Conservation (phyloP, 305 asterid species). For the Solanum hybrid region DNA sequence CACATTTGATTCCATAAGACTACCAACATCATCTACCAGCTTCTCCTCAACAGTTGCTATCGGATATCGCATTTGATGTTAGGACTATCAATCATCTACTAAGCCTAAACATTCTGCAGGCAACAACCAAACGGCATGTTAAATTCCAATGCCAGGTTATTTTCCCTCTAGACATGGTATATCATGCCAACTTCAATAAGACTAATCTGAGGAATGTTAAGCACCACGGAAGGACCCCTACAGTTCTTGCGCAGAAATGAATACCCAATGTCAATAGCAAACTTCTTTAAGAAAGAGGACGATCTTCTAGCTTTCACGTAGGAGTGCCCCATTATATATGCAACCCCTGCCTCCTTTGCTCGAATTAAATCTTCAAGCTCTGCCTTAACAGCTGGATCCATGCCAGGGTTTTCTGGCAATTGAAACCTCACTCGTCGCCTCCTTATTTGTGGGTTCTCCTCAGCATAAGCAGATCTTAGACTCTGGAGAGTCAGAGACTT, state of each 20-base stretch:
- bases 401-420: conserved; percentile 47
- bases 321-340: conserved; percentile 90
- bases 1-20: neutral
- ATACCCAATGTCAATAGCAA: conserved; percentile 74
- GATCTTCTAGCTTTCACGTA: conserved; percentile 79
- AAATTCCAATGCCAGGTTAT: neutral
- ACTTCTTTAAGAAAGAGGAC: conserved; percentile 59
- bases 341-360: conserved; percentile 94
- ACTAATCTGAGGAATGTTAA: conserved; percentile 88
- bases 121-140: neutral
- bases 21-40: neutral
- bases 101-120: neutral
- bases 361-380: conserved; percentile 69
- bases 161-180: conserved; percentile 50
- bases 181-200: conserved; percentile 94
- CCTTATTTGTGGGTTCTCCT: conserved; percentile 68
- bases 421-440: conserved; percentile 68
- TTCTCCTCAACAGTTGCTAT: neutral
- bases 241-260: conserved; percentile 89
- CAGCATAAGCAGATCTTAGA: conserved; percentile 61
- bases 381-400: conserved; percentile 62
- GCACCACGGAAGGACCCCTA: conserved; percentile 89
- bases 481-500: conserved; percentile 65
- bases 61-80: neutral
- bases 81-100: neutral